Evolutionary conservation across 345 rosid genomes (phyloP).

Genomic region (Erodium maritimum): DNA sequence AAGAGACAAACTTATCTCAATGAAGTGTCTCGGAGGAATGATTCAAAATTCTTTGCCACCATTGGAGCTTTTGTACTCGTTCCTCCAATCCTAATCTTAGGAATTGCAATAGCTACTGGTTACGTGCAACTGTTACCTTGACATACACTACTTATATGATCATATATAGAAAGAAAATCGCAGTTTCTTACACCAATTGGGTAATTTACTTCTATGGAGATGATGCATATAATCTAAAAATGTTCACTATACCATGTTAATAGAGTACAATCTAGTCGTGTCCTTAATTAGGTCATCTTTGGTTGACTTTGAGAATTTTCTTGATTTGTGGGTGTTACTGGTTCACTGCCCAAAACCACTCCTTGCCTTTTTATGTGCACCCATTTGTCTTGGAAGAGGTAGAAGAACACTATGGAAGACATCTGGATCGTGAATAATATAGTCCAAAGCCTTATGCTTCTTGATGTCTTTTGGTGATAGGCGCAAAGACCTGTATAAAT

Average conservation of each 20-base stretch:
- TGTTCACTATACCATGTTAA: too few relatives aligned
- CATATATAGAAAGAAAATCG: too few relatives aligned
- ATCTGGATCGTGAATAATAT: slow-evolving; percentile 30
- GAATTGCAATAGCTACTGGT: slow-evolving; percentile 61
- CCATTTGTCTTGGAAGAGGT: slow-evolving; percentile 61
- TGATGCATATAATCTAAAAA: too few relatives aligned
- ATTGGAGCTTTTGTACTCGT: slow-evolving; percentile 77
- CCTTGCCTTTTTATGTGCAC: slow-evolving; percentile 35
- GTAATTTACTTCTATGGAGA: too few relatives aligned
- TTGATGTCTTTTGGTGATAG: slow-evolving; percentile 39
- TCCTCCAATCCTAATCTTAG: slow-evolving; percentile 67
- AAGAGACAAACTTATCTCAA: slow-evolving; percentile 64
- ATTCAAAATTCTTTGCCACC: slow-evolving; percentile 76
- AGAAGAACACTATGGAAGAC: slow-evolving; percentile 26
- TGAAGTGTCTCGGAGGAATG: slow-evolving; percentile 83
- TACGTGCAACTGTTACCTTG: slow-evolving; percentile 90
- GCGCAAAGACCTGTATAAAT: slow-evolving; percentile 44
- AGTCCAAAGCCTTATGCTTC: slow-evolving; percentile 37
- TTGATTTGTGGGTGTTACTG: slow-evolving; percentile 14
- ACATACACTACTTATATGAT: not conserved
- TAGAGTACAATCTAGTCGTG: too few relatives aligned
- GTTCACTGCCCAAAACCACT: slow-evolving; percentile 22
- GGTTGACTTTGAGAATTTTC: slow-evolving; percentile 8
- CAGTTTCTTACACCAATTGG: too few relatives aligned
- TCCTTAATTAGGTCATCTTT: too few relatives aligned